Base-by-base conservation (phyloP, 805 yeast genomes). In the Metschnikowia bowlesiae region DNA sequence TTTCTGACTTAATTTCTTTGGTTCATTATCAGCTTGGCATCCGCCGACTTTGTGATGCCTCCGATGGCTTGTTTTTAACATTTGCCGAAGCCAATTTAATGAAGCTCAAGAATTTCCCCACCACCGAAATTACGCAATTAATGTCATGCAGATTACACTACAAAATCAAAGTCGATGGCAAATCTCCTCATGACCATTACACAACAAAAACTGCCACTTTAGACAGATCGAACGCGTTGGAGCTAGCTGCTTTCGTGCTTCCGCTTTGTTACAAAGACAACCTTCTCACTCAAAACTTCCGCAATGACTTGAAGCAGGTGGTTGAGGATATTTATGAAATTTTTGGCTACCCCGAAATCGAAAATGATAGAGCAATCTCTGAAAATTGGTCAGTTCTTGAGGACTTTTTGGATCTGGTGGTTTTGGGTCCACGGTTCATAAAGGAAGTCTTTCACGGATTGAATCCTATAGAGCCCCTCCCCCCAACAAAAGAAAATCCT, bases 101-200 rank as follows among this genome's bases (percentile, higher is more conserved):
- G 13, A 57, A 68, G 0, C 65, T 79, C 29, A 68, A 73, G 7
- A 75, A 75, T 4, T 75, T 86, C 2, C 56, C 61, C 6, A 91
- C 86, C 42, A 73, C 74, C 8, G 94, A 89, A 41, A 64, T 92
- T 43, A 76, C 89, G 8, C 98, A 92, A 60, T 75, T 89, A 33
- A 67, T 94, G 22, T 75, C 82, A 54, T 94, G 99, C 63, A 76
- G 87, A 8, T 89, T 85, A 59, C 95, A 89, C 41, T 75, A 88
- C 46, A 67, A 72, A 2, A 70, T 90, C 3, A 70, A 83, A 1
- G 72, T 81, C 9, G 89, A 84, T 11, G 73, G 74, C 14, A 82
- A 81, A 53, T 73, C 73, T 2, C 89, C 94, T 0, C 77, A 73
- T 38, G 86, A 89, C 53, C 98, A 92, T 60, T 74, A 64, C 37